Evolutionary conservation across 208 protist genomes (phyloP), one percentile per base, ranked within the genome.

Genomic region (Leptomonas pyrrhocoris): DNA sequence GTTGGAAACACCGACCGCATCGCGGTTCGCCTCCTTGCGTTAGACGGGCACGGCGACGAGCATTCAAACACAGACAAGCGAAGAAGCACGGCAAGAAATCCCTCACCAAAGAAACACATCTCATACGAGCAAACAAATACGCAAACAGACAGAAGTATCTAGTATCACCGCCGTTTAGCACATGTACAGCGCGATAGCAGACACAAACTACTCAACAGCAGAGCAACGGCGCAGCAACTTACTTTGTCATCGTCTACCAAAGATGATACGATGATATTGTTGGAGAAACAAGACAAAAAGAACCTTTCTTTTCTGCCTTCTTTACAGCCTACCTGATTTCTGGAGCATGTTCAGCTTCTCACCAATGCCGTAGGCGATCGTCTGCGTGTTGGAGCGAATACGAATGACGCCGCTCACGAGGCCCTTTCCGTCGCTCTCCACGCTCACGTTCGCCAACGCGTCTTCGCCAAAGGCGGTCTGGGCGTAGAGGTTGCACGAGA

Each of bases 401-500:
- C 98, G 92, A 45, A 99, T 93, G 56, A 97, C 96, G 43, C 98
- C 98, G n/a, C 59, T 85, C 55, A 99, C 94, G 61, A 86, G 84
- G 19, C 90, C 94, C 11, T 88, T 81, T 0, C 30, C 36, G 28
- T 84, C 77, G 31, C 74, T 68, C 79, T 97, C 93, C 11, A 97
- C 48, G 45, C 83, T 96, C n/a, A 99, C 84, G 74, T 99, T 99
- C 11, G 97, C 96, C 18, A 99, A 71, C 18, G 97, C 98, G 68
- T 99, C 98, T 77, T 99, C 98, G 54, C 98, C 98, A 80, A 99
- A 99, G 34, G 96, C 89, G 60, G 84, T 95, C 38, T 86, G 86
- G 15, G 98, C 98, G 81, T 99, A 99, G 9, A 99, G 72, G 82
- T 99, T 99, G 62, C 97, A 98, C 34, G 97, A 97, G 0, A 98